Evolutionary conservation across 352 stramenopile genomes (phyloP).

Genomic region (Phytopythium chamaehyphon): DNA sequence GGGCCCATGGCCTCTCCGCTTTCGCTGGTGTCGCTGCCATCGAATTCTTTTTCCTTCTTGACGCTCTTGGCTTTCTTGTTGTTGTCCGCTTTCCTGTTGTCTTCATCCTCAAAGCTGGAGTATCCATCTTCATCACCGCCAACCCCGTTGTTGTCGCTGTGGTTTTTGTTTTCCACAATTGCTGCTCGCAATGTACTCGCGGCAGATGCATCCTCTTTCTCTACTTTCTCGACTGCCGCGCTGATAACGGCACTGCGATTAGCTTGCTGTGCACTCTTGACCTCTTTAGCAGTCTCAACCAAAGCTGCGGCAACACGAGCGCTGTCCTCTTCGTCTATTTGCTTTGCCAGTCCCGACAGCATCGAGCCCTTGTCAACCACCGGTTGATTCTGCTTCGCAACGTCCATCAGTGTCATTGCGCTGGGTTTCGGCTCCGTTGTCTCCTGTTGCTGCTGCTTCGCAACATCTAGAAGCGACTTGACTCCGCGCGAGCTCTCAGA

Average conservation of each 20-base stretch:
- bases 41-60: slow-evolving; percentile 2
- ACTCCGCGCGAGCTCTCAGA: neutral
- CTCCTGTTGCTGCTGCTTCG: slow-evolving; percentile 34
- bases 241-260: slow-evolving; percentile 15
- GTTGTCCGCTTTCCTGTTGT: slow-evolving; percentile 5
- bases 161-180: slow-evolving; percentile 6
- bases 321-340: slow-evolving; percentile 44
- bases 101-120: slow-evolving; percentile 57
- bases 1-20: slow-evolving; percentile 14
- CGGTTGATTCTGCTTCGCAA: slow-evolving; percentile 28
- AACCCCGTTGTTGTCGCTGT: slow-evolving; percentile 4
- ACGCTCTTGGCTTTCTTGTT: slow-evolving; percentile 12
- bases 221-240: slow-evolving; percentile 19
- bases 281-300: slow-evolving; percentile 25
- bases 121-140: slow-evolving; percentile 39
- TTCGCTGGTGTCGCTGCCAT: slow-evolving; percentile 2
- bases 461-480: slow-evolving; percentile 45
- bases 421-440: slow-evolving; percentile 4
- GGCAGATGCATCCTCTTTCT: slow-evolving; percentile 24
- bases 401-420: slow-evolving; percentile 32
- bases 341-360: slow-evolving; percentile 29
- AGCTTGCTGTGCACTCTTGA: slow-evolving; percentile 30
- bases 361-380: slow-evolving; percentile 16
- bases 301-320: slow-evolving; percentile 28
- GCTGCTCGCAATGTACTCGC: slow-evolving; percentile 9